A percentile compares a stretch with the other conserved stretches of the same genome.
phyloP scores from a whole-genome alignment of 805 yeast species.

The Candida silvicultrix region DNA sequence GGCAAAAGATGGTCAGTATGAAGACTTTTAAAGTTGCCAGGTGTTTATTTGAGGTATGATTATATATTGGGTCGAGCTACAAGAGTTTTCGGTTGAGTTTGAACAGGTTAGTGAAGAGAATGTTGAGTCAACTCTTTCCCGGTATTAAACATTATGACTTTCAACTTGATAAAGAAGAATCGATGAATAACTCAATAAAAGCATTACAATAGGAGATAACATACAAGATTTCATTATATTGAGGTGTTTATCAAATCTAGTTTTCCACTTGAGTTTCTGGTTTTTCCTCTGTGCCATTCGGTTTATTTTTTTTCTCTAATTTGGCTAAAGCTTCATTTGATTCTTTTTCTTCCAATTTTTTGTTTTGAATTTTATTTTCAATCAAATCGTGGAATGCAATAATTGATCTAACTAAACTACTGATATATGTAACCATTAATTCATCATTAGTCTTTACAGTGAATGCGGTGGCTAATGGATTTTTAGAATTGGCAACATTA shows the following conservation, averaged over 20 bases:
- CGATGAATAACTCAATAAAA: no score
- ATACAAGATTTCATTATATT: not conserved
- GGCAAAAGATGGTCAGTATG: no score
- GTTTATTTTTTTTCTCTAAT: not conserved
- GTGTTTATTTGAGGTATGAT: no score
- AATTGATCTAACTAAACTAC: slow-evolving; percentile 86
- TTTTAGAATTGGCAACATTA: slow-evolving; percentile 27
- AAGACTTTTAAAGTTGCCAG: no score
- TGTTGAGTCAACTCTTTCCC: not conserved
- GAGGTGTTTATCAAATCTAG: not conserved
- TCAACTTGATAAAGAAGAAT: no score
- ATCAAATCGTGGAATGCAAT: slow-evolving; percentile 95
- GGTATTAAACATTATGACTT: not conserved
- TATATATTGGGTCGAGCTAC: no score
- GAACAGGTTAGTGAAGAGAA: no score
- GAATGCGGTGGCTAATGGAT: slow-evolving; percentile 69
- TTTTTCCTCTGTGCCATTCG: slow-evolving; percentile 3
- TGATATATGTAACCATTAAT: slow-evolving; percentile 86
- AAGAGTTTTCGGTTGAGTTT: no score
- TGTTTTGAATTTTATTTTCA: slow-evolving; percentile 89
- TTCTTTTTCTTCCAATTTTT: slow-evolving; percentile 33
- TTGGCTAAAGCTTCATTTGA: slow-evolving; percentile 2
- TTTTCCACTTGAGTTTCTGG: slow-evolving; percentile 1
- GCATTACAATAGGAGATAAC: no score
- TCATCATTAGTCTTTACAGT: slow-evolving; percentile 94